Conservation (phyloP, 1,284 basidiomycete species). For the Uromyces viciae-fabae region DNA sequence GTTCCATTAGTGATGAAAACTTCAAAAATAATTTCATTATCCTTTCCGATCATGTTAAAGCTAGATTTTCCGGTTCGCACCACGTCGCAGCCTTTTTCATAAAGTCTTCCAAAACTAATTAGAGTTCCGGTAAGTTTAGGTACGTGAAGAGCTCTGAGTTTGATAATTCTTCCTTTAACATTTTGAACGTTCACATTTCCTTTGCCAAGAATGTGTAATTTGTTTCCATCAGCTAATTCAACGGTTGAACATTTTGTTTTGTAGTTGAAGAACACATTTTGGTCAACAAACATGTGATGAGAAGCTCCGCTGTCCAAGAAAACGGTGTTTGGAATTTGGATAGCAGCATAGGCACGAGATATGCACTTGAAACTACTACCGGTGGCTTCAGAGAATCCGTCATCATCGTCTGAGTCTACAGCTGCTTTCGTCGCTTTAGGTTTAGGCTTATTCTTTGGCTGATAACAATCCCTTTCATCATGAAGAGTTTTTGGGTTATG, state of each 20-base stretch:
- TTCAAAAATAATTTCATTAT: neutral
- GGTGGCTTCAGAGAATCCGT: too few relatives aligned
- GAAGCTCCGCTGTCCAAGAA: constrained; percentile 13
- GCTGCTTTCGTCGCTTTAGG: neutral
- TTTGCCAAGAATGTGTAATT: neutral
- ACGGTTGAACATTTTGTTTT: neutral
- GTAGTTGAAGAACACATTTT: neutral
- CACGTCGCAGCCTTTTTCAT: neutral
- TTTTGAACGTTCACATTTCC: neutral
- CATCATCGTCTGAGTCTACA: neutral
- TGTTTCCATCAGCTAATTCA: neutral
- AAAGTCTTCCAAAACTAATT: neutral
- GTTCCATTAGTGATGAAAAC: neutral
- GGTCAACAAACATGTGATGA: neutral
- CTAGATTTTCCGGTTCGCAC: neutral
- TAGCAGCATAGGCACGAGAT: neutral
- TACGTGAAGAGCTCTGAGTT: constrained; percentile 2
- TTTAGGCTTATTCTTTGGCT: neutral
- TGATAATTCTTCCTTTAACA: neutral
- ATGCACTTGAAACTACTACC: neutral
- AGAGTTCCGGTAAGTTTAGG: neutral
- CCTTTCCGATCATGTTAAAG: neutral
- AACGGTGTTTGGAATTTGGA: neutral
- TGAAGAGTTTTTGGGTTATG: neutral
- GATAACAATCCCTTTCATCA: neutral